Base-by-base conservation (phyloP, 306 rosid genomes). In the Elaeagnus macrophylla region DNA sequence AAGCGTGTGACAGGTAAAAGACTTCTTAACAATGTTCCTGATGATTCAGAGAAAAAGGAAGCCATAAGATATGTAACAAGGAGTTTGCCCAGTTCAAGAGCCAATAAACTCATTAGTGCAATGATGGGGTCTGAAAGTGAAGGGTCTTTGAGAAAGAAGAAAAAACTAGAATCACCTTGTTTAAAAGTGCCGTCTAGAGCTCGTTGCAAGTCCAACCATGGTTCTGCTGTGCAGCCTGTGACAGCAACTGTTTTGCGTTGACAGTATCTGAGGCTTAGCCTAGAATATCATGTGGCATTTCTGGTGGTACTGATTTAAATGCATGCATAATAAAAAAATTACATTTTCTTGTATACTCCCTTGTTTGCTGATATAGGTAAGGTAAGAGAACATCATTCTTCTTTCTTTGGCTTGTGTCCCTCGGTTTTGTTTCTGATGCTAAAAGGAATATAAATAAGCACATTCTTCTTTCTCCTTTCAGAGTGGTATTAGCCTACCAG, bases 121-220 rank as follows among this genome's bases (percentile, higher is more conserved):
- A 53, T 66, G 18, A 7, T 57, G 12, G 58, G 60, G 25, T 18
- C 69, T 16, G 57, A 7, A 0, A 56, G 67, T 12, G 76, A 79
- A 42, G 66, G 69, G 37, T 17, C 83, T 25, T 16, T 20, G 8
- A 76, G 56, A 55, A 80, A 83, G 75, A 83, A 72, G 81, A 86
- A 72, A 56, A 66, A 68, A 59, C 37, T 59, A 46, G 83, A 63
- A 6, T 71, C 61, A 3, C 76, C 42, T 5, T 83, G 83, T 63
- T 79, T 64, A 54, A 74, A 75, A 59, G 62, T 53, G 52, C 47
- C 62, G 58, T 54, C 69, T 37, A 58, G 56, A 39, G 71, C 14
- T 14, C 64, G 77, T 19, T 79, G 61, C 50, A 84, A 82, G 57
- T 49, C 82, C 55, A 65, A 54, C 68, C 81, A 72, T 56, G 14